Evolutionary conservation across 805 yeast species (phyloP).

Genomic region (Ogataea dorogensis): DNA sequence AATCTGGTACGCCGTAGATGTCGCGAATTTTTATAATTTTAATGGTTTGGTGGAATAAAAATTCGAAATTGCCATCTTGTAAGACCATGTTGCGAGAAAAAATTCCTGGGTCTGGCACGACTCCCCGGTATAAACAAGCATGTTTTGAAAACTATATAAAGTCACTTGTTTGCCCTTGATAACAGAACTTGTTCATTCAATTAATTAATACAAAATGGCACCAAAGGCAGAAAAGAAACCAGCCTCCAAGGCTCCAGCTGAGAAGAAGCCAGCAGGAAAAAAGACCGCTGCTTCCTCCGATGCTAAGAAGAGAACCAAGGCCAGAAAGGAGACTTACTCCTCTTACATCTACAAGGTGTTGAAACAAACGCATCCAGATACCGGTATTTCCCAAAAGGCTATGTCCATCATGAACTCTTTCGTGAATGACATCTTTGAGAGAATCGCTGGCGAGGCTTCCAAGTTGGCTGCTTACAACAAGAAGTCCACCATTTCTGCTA

Average conservation of each 20-base stretch:
- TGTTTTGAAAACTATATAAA: constrained; percentile 19
- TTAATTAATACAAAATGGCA: constrained; percentile 49
- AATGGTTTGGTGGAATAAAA: constrained; percentile 9
- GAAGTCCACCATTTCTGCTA: constrained; percentile 95
- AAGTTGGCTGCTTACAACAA: constrained; percentile 98
- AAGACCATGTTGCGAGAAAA: constrained; percentile 19
- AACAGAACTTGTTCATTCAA: constrained; percentile 7
- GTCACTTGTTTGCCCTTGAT: constrained; percentile 15
- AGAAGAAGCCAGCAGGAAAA: constrained; percentile 89
- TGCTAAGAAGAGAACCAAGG: constrained; percentile 88
- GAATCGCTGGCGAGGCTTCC: constrained; percentile 97
- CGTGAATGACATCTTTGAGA: constrained; percentile 96
- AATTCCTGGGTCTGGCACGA: constrained; percentile 12
- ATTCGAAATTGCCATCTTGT: constrained; percentile 15
- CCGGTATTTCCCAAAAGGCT: constrained; percentile 98
- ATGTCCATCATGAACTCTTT: constrained; percentile 99
- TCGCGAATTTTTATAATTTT: constrained; percentile 21
- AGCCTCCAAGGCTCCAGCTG: constrained; percentile 98
- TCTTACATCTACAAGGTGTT: constrained; percentile 98
- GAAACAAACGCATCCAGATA: constrained; percentile 98
- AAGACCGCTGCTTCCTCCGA: constrained; percentile 82
- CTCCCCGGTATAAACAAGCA: constrained; percentile 7
- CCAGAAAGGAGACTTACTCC: constrained; percentile 97
- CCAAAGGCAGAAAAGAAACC: constrained; percentile 61
- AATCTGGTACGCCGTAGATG: constrained; percentile 23